Evolutionary conservation across 192 early-diverging fungal species (phyloP).

Genomic region (Umbelopsis sp.): DNA sequence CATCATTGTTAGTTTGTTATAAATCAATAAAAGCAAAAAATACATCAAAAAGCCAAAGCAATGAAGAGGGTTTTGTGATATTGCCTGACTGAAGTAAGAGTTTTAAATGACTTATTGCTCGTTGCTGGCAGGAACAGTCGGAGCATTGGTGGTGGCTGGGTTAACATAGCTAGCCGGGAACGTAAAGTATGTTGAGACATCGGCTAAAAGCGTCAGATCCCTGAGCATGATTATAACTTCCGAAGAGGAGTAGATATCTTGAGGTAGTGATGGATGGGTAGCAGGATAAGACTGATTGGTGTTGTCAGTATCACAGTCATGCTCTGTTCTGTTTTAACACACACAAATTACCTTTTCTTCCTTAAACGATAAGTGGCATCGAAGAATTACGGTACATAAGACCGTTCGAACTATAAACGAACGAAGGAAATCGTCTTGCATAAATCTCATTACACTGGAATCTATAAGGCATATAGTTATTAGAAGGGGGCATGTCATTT

Average conservation of each 20-base stretch:
- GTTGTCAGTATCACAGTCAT: background rate
- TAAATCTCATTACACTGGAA: slow-evolving; percentile 61
- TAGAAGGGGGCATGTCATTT: background rate
- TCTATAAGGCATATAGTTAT: slow-evolving; percentile 33
- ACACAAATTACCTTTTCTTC: slow-evolving; percentile 54
- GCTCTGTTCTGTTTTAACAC: background rate
- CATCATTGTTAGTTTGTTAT: slow-evolving; percentile 14
- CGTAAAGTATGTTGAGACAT: slow-evolving; percentile 50
- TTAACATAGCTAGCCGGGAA: slow-evolving; percentile 23
- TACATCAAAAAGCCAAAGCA: background rate
- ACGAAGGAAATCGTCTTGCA: slow-evolving; percentile 91
- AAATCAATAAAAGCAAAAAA: slow-evolving; percentile 7
- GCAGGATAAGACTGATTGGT: slow-evolving; percentile 64
- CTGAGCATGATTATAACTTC: slow-evolving; percentile 63
- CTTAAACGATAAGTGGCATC: slow-evolving; percentile 63
- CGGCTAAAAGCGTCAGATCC: slow-evolving; percentile 51
- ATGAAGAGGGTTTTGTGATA: background rate
- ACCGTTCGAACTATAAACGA: slow-evolving; percentile 89
- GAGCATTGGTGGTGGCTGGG: background rate
- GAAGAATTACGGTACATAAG: slow-evolving; percentile 69
- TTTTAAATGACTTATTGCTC: no score
- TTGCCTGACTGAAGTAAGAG: background rate
- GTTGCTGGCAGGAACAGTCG: background rate
- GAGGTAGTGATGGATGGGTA: slow-evolving; percentile 66
- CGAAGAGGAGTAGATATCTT: slow-evolving; percentile 56